A percentile compares a stretch with the other conserved stretches of the same genome.
Evolutionary conservation across 768 basidiomycete genomes (phyloP).

Genomic region (Rhizopogon roseolus): DNA sequence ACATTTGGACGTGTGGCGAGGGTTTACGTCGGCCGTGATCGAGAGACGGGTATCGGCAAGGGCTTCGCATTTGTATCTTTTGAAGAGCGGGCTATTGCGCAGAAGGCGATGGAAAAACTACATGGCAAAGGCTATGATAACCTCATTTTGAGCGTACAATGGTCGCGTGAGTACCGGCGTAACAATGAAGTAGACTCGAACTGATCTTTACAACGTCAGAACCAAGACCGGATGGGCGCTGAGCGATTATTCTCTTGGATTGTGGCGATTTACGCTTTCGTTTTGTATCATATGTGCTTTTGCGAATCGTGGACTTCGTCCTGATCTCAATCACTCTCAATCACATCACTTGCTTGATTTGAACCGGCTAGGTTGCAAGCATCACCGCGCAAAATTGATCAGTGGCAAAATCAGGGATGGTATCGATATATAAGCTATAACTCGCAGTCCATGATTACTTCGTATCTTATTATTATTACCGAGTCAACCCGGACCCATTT

Average conservation of each 20-base stretch:
- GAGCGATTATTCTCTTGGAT: not conserved
- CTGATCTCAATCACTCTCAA: not conserved
- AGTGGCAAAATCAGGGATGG: not conserved
- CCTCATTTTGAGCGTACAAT: constrained; percentile 69
- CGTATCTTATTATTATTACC: not conserved
- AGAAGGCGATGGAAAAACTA: constrained; percentile 88
- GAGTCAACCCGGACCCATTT: not conserved
- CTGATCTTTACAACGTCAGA: constrained; percentile 21
- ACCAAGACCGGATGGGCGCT: constrained; percentile 39
- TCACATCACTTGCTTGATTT: not conserved
- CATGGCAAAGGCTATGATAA: constrained; percentile 92
- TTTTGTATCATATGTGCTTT: not conserved
- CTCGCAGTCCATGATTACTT: not conserved
- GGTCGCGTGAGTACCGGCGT: constrained; percentile 48
- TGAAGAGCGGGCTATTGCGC: constrained; percentile 73
- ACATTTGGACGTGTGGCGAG: constrained; percentile 80
- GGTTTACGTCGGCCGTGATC: constrained; percentile 92
- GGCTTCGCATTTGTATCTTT: constrained; percentile 98
- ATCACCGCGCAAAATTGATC: too few species aligned
- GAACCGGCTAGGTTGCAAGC: too few species aligned
- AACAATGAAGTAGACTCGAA: not conserved
- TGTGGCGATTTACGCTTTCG: not conserved
- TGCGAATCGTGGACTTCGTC: not conserved
- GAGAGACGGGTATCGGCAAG: constrained; percentile 92
- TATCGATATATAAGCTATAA: not conserved